phyloP scores from a whole-genome alignment of 2,329 filamentous ascomycete species.

The Talaromyces sp. region DNA sequence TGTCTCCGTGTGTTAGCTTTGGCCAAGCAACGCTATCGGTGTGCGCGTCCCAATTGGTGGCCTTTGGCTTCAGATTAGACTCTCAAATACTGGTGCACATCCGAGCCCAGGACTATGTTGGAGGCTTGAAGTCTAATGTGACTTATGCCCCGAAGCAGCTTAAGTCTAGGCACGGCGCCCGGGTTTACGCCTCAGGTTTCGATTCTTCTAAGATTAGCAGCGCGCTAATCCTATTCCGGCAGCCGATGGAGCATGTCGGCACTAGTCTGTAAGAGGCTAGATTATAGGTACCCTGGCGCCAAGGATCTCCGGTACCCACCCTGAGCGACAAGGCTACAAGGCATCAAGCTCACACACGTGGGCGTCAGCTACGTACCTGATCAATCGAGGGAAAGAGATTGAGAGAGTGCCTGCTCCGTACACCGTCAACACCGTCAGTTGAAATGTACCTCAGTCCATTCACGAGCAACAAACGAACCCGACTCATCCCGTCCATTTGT shows the following conservation, averaged over 20 bases:
- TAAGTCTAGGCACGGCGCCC: neutral
- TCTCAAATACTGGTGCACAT: neutral
- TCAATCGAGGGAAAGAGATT: neutral
- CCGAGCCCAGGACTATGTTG: neutral
- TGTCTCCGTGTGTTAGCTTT: neutral
- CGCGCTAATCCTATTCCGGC: neutral
- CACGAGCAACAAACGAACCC: neutral
- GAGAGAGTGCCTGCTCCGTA: neutral
- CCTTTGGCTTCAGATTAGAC: neutral
- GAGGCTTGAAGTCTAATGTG: neutral
- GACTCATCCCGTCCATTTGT: neutral
- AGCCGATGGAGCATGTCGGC: neutral
- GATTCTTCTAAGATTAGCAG: neutral
- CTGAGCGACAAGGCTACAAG: neutral
- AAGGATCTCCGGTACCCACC: neutral
- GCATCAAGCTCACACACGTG: neutral
- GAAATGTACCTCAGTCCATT: neutral
- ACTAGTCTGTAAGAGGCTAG: neutral
- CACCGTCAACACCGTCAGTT: too few relatives aligned
- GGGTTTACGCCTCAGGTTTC: neutral
- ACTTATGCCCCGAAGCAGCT: neutral
- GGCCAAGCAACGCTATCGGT: neutral
- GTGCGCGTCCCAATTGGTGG: neutral
- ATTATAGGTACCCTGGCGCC: neutral
- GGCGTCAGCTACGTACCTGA: neutral